Evolutionary conservation across 1,284 basidiomycete genomes (phyloP).

Genomic region (Cryptococcus depauperatus): DNA sequence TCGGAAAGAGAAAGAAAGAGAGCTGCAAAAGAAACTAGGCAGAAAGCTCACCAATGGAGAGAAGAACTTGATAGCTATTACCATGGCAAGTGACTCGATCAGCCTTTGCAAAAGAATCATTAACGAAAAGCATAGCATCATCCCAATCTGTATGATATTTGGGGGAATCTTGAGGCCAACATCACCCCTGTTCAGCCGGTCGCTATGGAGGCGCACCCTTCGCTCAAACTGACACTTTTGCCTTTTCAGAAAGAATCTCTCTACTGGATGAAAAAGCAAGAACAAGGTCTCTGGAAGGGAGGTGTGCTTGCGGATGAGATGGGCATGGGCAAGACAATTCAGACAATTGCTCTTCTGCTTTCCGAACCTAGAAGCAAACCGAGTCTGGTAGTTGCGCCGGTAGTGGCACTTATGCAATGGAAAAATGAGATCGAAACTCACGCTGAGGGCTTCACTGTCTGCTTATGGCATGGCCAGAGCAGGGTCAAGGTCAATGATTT

Average conservation of each 20-base stretch:
- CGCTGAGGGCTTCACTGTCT: slow-evolving; percentile 65
- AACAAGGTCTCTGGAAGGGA: slow-evolving; percentile 76
- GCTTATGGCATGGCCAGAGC: slow-evolving; percentile 81
- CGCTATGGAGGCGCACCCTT: slow-evolving; percentile 67
- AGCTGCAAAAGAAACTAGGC: slow-evolving; percentile 53
- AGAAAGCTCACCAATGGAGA: slow-evolving; percentile 73
- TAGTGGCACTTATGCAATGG: slow-evolving; percentile 99
- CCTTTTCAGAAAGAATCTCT: slow-evolving; percentile 83
- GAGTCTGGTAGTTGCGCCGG: slow-evolving; percentile 89
- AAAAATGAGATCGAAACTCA: slow-evolving; percentile 83
- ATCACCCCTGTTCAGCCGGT: slow-evolving; percentile 60
- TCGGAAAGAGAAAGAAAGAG: slow-evolving; percentile 48
- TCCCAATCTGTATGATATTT: slow-evolving; percentile 69
- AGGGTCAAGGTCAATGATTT: slow-evolving; percentile 57
- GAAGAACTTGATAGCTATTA: slow-evolving; percentile 59
- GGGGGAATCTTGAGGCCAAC: slow-evolving; percentile 71
- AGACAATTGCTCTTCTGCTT: slow-evolving; percentile 85
- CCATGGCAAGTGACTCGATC: slow-evolving; percentile 41
- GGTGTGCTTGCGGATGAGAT: slow-evolving; percentile 74
- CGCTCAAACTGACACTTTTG: slow-evolving; percentile 59
- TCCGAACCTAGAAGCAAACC: slow-evolving; percentile 59
- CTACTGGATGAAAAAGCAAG: slow-evolving; percentile 93
- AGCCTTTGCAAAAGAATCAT: background rate
- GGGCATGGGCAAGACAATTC: slow-evolving; percentile 94
- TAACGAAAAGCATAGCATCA: slow-evolving; percentile 42